Percentiles rank a stretch among this genome's conserved stretches.
phyloP scores from a whole-genome alignment of 331 rosid genomes.

The Telfairia occidentalis region DNA sequence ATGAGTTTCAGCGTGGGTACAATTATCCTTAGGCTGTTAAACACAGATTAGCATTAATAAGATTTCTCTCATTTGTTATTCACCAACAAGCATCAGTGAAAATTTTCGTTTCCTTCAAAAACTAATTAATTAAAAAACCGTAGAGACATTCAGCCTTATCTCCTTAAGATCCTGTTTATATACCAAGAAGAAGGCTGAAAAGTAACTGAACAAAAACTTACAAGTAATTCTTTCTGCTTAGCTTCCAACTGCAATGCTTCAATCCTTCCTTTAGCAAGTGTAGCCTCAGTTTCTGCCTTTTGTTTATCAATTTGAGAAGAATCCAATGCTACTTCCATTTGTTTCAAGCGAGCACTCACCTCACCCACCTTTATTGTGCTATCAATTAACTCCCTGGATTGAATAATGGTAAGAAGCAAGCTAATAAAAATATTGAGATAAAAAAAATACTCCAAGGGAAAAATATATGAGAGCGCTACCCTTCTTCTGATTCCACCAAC shows the following conservation, averaged over 20 bases:
- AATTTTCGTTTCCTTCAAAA: background rate
- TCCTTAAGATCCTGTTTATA: background rate
- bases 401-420: background rate
- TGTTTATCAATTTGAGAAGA: slow-evolving; percentile 48
- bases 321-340: slow-evolving; percentile 76
- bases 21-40: no score
- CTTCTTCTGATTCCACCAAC: no score
- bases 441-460: background rate
- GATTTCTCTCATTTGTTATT: no score
- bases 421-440: background rate
- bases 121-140: background rate
- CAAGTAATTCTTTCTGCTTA: slow-evolving; percentile 50
- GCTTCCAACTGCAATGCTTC: slow-evolving; percentile 58
- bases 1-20: no score
- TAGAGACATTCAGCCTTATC: background rate
- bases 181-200: background rate
- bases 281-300: slow-evolving; percentile 62
- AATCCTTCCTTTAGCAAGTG: slow-evolving; percentile 49
- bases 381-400: slow-evolving; percentile 67
- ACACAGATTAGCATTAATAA: no score
- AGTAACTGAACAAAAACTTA: slow-evolving; percentile 31
- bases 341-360: slow-evolving; percentile 54
- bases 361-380: slow-evolving; percentile 61
- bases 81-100: no score
- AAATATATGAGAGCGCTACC: no score